phyloP scores from a whole-genome alignment of 2,329 filamentous ascomycete species.

The Neospermospora avenae region DNA sequence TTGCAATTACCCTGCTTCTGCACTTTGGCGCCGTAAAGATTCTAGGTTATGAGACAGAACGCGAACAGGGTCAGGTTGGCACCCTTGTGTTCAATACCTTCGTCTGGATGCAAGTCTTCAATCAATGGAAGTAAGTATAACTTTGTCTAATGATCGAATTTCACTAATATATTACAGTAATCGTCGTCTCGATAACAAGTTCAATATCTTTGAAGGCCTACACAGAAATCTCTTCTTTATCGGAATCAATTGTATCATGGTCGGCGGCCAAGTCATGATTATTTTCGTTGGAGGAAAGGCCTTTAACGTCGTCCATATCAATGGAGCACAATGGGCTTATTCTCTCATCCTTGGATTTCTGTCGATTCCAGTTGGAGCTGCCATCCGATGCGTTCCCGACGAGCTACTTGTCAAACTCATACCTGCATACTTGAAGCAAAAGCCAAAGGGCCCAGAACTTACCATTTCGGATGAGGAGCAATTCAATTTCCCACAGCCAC shows the following conservation, averaged over 20 bases:
- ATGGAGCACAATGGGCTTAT: slow-evolving; percentile 78
- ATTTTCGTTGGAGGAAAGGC: slow-evolving; percentile 80
- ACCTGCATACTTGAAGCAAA: slow-evolving; percentile 31
- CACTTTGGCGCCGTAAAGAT: slow-evolving; percentile 70
- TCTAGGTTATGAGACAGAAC: slow-evolving; percentile 52
- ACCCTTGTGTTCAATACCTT: slow-evolving; percentile 97
- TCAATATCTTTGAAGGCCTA: slow-evolving; percentile 94
- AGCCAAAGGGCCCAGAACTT: slow-evolving; percentile 38
- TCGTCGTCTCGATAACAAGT: slow-evolving; percentile 86
- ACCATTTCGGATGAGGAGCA: slow-evolving; percentile 64
- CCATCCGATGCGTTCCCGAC: slow-evolving; percentile 82
- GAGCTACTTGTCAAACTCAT: slow-evolving; percentile 34
- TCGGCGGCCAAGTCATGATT: slow-evolving; percentile 85
- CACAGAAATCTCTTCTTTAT: slow-evolving; percentile 86
- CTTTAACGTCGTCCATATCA: slow-evolving; percentile 63
- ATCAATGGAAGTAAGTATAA: slow-evolving; percentile 80
- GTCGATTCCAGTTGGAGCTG: slow-evolving; percentile 80
- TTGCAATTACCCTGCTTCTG: slow-evolving; percentile 73
- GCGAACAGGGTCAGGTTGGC: slow-evolving; percentile 53
- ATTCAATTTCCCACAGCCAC: slow-evolving; percentile 67
- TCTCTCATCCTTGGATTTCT: slow-evolving; percentile 79
- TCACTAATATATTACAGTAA: slow-evolving; percentile 52
- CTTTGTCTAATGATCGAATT: slow-evolving; percentile 14
- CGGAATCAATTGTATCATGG: slow-evolving; percentile 80
- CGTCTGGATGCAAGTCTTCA: slow-evolving; percentile 99